Evolutionary conservation across 148 eudicot species (phyloP), one percentile per base, ranked within the genome.

Genomic region (Chenopodium suecicum): DNA sequence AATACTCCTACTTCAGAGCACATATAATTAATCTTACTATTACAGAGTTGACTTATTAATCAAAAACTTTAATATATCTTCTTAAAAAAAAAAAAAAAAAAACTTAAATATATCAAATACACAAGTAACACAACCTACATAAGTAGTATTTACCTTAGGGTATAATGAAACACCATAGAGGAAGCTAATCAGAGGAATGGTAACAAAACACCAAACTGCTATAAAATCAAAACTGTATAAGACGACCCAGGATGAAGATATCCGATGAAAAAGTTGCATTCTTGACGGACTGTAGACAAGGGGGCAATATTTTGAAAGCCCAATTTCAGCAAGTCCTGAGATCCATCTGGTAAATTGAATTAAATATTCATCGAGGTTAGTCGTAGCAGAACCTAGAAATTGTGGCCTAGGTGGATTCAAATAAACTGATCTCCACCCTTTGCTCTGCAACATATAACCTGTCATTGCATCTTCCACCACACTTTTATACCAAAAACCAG

Each of bases 391-490:
- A 22, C 94, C 94, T 20, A 91, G 60, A 80, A 91, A 89, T 20
- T 82, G 82, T 58, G 92, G 88, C 82, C 90, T 83, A 47, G 82
- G 23, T 0, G 94, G 94, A 58, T 86, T 79, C 31, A 87, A 82
- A 37, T 85, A 88, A 4, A 88, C 82, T 0, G 94, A 91, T 14
- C 60, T 84, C 94, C 92, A 91, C 20, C 92, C 90, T 82, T 78
- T 81, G 83, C 87, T 77, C 29, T 91, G 94, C 78, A 88, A 44
- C 11, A 48, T 79, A 63, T 80, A 85, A 2, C 92, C 88, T 7
- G 94, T 91, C 83, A 85, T 84, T 13, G 86, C 83, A 73, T 86
- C 88, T 87, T 89, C 92, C 83, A 88, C 66, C 80, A 88, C 79
- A 17, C 82, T 81, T 1, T 78, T 85, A 20, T 89, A 89, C 23